A percentile compares a stretch with the other conserved stretches of the same genome.
phyloP scores from a whole-genome alignment of 805 yeast species.

The Metschnikowia koreensis region DNA sequence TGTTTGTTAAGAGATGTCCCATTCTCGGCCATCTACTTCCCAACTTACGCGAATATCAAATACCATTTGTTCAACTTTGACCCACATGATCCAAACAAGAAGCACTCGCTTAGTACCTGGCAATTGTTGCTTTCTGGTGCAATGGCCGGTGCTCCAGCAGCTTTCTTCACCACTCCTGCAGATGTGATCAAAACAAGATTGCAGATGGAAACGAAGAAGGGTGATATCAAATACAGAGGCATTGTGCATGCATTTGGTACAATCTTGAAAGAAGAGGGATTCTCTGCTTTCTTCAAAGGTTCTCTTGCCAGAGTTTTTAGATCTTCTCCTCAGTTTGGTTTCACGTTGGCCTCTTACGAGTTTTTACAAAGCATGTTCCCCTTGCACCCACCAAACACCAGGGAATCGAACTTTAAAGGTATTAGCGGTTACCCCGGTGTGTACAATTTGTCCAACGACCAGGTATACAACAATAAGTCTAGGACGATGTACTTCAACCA shows the following conservation, averaged over 20 bases:
- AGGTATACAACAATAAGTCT: conserved; percentile 37
- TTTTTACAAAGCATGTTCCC: conserved; percentile 79
- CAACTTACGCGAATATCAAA: conserved; percentile 92
- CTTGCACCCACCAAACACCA: conserved; percentile 50
- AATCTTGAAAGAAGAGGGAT: conserved; percentile 79
- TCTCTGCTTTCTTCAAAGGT: conserved; percentile 89
- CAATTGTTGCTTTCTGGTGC: conserved; percentile 88
- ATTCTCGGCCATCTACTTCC: conserved; percentile 94
- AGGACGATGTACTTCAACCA: conserved; percentile 38
- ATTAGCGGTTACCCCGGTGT: conserved; percentile 47
- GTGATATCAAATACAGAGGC: conserved; percentile 75
- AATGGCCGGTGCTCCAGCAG: conserved; percentile 97
- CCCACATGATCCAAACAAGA: conserved; percentile 60
- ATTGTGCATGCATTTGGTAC: conserved; percentile 73
- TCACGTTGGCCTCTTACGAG: conserved; percentile 96
- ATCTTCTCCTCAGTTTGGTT: conserved; percentile 97
- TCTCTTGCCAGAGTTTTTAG: conserved; percentile 92
- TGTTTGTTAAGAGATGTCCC: conserved; percentile 95
- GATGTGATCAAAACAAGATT: conserved; percentile 95
- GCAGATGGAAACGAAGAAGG: conserved; percentile 76
- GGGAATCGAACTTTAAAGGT: conserved; percentile 43
- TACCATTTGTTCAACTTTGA: conserved; percentile 78
- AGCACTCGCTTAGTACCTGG: conserved; percentile 68
- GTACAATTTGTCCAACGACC: conserved; percentile 40
- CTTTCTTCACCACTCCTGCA: conserved; percentile 92